Evolutionary conservation across 2,329 filamentous ascomycete species (phyloP).

Genomic region (Fusarium secorum): DNA sequence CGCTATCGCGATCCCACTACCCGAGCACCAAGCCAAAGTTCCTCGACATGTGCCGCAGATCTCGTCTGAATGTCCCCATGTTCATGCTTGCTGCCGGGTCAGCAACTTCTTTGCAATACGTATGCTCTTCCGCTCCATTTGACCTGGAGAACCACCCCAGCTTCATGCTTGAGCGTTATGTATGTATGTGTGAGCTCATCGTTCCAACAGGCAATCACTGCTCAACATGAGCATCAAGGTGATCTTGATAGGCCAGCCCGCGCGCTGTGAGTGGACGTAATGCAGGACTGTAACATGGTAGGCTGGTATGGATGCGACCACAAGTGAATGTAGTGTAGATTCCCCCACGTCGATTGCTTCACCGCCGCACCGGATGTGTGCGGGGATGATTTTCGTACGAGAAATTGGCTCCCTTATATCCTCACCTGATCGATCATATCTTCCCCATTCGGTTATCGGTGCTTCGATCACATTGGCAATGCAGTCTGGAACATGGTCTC

Average conservation of each 20-base stretch:
- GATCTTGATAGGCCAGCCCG: slow-evolving; percentile 18
- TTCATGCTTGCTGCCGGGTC: slow-evolving; percentile 18
- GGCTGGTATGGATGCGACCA: slow-evolving; percentile 36
- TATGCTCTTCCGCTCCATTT: slow-evolving; percentile 16
- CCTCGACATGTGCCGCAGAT: slow-evolving; percentile 12
- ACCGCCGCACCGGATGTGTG: slow-evolving; percentile 25
- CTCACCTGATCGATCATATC: slow-evolving; percentile 30
- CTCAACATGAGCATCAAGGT: slow-evolving; percentile 17
- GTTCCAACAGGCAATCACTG: slow-evolving; percentile 13
- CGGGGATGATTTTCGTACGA: slow-evolving; percentile 19
- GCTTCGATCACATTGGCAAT: background rate
- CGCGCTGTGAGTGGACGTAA: slow-evolving; percentile 12
- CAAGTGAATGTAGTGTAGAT: slow-evolving; percentile 2
- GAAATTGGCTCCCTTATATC: slow-evolving; percentile 8
- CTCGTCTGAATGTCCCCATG: slow-evolving; percentile 14
- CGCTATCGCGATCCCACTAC: slow-evolving; percentile 16
- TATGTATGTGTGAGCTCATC: slow-evolving; percentile 27
- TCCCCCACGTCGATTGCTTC: slow-evolving; percentile 29
- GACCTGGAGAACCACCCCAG: slow-evolving; percentile 29
- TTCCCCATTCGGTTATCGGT: slow-evolving; percentile 18
- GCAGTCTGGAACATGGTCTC: slow-evolving; percentile 19
- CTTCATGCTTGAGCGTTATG: slow-evolving; percentile 11
- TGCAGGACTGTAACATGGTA: slow-evolving; percentile 28
- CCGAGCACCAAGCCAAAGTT: background rate
- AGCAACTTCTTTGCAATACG: slow-evolving; percentile 13